These are phyloP conservation scores for Favolaschia claudopus DNA, from an alignment of 768 basidiomycete species.

Conservation along the genomic window DNA sequence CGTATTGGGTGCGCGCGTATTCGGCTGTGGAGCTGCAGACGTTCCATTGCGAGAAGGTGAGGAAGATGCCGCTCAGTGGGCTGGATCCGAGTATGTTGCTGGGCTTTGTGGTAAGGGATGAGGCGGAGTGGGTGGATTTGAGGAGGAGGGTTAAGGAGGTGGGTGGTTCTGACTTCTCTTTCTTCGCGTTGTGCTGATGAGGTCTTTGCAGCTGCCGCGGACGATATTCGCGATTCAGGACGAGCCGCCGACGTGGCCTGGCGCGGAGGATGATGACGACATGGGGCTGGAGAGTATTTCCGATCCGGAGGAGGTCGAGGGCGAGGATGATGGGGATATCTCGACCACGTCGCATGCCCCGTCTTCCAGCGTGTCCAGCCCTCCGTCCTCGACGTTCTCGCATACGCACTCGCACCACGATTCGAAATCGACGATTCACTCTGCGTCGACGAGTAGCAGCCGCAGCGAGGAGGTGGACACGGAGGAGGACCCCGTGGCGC, in stretches of 20 bases:
- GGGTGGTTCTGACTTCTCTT: constrained; percentile 34
- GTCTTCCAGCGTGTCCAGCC: not conserved
- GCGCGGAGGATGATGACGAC: constrained; percentile 71
- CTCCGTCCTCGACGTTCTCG: constrained; percentile 2
- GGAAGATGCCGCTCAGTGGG: constrained; percentile 91
- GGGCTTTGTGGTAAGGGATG: constrained; percentile 86
- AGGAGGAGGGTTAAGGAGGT: constrained; percentile 75
- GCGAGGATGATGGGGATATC: constrained; percentile 24
- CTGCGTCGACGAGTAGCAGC: constrained; percentile 42
- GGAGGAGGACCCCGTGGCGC: constrained; percentile 76
- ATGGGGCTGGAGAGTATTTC: constrained; percentile 87
- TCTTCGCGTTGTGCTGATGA: too few relatives aligned
- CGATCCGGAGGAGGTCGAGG: constrained; percentile 57
- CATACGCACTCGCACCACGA: constrained; percentile 55
- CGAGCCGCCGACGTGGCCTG: constrained; percentile 83
- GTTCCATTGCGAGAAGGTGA: constrained; percentile 95
- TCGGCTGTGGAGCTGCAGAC: constrained; percentile 75
- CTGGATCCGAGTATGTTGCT: constrained; percentile 97
- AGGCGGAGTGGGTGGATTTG: constrained; percentile 89
- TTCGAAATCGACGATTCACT: constrained; percentile 34
- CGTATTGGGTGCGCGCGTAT: constrained; percentile 80
- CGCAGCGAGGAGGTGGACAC: constrained; percentile 66
- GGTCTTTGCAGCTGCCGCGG: constrained; percentile 61
- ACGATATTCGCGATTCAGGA: constrained; percentile 88
- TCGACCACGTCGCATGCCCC: constrained; percentile 13